phyloP scores from a whole-genome alignment of 2,329 filamentous ascomycete species.

The Ophiostoma fasciatum region DNA sequence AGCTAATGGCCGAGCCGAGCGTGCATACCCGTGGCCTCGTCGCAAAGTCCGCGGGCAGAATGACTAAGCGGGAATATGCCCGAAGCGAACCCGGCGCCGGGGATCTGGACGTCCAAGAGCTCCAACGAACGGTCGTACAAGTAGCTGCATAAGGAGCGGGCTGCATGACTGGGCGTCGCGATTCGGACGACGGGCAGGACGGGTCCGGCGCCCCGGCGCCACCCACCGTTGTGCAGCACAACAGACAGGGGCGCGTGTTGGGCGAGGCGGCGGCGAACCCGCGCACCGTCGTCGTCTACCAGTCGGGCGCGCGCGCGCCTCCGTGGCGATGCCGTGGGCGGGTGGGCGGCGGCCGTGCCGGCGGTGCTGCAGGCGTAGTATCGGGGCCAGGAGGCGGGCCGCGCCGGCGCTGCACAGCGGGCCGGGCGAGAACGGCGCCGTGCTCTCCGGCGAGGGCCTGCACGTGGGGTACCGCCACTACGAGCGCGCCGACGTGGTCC shows the following conservation, averaged over 20 bases:
- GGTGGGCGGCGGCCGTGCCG: conserved; percentile 46
- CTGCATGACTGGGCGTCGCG: too few species aligned
- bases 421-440: conserved; percentile 53
- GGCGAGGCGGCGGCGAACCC: conserved; percentile 48
- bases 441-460: conserved; percentile 57
- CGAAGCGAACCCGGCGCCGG: too few species aligned
- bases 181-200: too few species aligned
- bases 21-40: too few species aligned
- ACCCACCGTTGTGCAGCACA: too few species aligned
- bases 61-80: too few species aligned
- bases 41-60: too few species aligned
- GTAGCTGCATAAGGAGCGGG: too few species aligned
- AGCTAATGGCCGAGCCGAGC: too few species aligned
- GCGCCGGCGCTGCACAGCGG: conserved; percentile 60
- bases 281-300: conserved; percentile 52
- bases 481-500: conserved; percentile 42
- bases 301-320: conserved; percentile 55
- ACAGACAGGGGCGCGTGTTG: conserved; percentile 47
- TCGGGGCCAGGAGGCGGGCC: conserved; percentile 52
- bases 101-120: too few species aligned
- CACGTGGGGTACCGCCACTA: conserved; percentile 63
- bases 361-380: conserved; percentile 60
- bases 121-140: too few species aligned
- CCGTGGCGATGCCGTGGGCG: conserved; percentile 57
- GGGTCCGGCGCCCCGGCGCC: too few species aligned